Evolutionary conservation across 1,284 basidiomycete genomes (phyloP).

Genomic region (Austroboletus niveus): DNA sequence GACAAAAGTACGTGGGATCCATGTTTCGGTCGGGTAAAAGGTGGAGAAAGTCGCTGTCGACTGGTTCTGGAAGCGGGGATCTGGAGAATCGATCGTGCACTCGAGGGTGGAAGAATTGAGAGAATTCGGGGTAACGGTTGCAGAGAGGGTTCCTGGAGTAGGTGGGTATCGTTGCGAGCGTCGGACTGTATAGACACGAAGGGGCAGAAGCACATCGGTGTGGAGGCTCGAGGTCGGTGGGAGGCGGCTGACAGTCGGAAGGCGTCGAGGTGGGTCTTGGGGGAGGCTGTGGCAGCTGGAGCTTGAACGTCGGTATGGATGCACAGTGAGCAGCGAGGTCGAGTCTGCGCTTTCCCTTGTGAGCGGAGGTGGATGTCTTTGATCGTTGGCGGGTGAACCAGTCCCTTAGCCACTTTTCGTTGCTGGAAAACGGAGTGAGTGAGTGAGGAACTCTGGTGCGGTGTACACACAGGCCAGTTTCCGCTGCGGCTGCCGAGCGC

Average conservation of each 20-base stretch:
- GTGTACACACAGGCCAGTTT: conserved; percentile 32
- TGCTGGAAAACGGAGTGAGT: conserved; percentile 13
- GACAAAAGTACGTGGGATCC: neutral
- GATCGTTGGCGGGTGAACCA: conserved; percentile 33
- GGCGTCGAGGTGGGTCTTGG: too few relatives aligned
- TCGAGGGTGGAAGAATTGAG: conserved; percentile 28
- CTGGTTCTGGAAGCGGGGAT: conserved; percentile 1
- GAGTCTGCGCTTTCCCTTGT: conserved; percentile 4
- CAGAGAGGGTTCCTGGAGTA: conserved; percentile 34
- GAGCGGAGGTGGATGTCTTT: conserved; percentile 10
- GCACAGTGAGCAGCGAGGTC: neutral
- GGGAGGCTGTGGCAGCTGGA: conserved; percentile 3
- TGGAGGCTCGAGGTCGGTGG: neutral
- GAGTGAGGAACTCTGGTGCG: conserved; percentile 5
- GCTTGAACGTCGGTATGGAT: conserved; percentile 13
- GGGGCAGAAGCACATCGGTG: conserved; percentile 6
- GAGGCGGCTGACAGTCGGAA: too few relatives aligned
- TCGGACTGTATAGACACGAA: neutral
- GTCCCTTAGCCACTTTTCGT: conserved; percentile 29
- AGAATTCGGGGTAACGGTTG: conserved; percentile 34
- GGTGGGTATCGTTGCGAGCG: conserved; percentile 1
- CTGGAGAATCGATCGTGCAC: conserved; percentile 9
- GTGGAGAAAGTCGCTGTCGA: neutral
- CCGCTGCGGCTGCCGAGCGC: conserved; percentile 18
- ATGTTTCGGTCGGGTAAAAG: neutral